Evolutionary conservation across 169 alveolate species (phyloP).

Genomic region (Perkinsus chesapeaki): DNA sequence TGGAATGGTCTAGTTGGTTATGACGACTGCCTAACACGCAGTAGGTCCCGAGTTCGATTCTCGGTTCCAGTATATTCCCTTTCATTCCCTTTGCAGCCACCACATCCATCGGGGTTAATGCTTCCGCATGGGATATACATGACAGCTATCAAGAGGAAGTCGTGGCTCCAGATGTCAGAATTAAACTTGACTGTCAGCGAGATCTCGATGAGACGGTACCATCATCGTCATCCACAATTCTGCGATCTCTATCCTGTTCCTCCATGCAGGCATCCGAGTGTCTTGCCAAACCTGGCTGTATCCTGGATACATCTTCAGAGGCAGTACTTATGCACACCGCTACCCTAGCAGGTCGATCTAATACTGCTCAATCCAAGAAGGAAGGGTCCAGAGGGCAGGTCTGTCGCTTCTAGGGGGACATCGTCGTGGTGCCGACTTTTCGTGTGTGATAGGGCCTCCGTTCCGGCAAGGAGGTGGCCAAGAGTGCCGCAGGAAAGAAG

Average conservation of each 20-base stretch:
- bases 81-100: background rate
- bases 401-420: too few relatives aligned
- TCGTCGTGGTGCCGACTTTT: background rate
- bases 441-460: background rate
- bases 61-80: background rate
- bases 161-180: background rate
- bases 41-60: constrained; percentile 5
- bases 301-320: background rate
- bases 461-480: background rate
- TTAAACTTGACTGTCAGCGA: background rate
- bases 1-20: constrained; percentile 3
- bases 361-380: background rate
- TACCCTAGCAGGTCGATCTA: background rate
- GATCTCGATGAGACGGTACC: background rate
- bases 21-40: constrained; percentile 5
- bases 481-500: background rate
- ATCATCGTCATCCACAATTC: background rate
- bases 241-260: background rate
- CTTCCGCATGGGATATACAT: constrained; percentile 13
- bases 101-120: background rate
- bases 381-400: background rate
- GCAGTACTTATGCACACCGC: background rate
- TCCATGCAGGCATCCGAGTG: background rate
- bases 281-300: background rate
- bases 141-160: background rate